Evolutionary conservation across 192 early-diverging fungal species (phyloP), one percentile per base, ranked within the genome.

Genomic region (Radiomyces spectabilis): DNA sequence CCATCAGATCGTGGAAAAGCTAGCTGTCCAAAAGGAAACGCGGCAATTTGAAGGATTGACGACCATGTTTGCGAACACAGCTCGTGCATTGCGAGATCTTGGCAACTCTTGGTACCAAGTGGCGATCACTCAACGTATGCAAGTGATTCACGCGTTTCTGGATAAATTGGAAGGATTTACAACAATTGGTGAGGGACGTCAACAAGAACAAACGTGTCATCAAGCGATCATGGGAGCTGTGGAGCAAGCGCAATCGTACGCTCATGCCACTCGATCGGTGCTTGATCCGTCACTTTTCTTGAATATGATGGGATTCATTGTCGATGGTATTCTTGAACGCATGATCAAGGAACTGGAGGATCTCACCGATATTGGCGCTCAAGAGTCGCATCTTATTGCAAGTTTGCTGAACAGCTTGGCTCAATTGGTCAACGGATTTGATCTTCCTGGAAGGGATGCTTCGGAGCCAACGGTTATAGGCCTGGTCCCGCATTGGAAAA

Each of bases 401-500:
- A 33, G 43, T 5, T 24, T 41, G 4, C 26, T 69, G 24, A 62
- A 63, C 21, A 51, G 59, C n/a, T 2, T 63, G 8, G 48, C 52
- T 26, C 55, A 63, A n/a, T 12, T 69, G n/a, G 47, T 55, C 16
- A 50, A 52, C 19, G 39, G 27, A 2, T 66, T 66, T 55, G 57
- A 62, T 26, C 7, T 58, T 22, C 45, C 51, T 25, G 55, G 41
- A 9, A 41, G 25, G n/a, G 51, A 63, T 33, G 59, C 50, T 0
- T 51, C 37, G 0, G 55, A 57, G n/a, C 15, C 37, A 12, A 29
- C 43, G 15, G 56, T 55, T 1, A 30, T 18, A 13, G 50, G 43
- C 32, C 25, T 39, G 3, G 51, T 62, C 16, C 35, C 24, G 1
- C 41, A 56, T 18, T 83, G 79, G 78, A 47, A 73, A 35, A 81